phyloP scores from a whole-genome alignment of 345 rosid genomes.

The Ceriops tagal region DNA sequence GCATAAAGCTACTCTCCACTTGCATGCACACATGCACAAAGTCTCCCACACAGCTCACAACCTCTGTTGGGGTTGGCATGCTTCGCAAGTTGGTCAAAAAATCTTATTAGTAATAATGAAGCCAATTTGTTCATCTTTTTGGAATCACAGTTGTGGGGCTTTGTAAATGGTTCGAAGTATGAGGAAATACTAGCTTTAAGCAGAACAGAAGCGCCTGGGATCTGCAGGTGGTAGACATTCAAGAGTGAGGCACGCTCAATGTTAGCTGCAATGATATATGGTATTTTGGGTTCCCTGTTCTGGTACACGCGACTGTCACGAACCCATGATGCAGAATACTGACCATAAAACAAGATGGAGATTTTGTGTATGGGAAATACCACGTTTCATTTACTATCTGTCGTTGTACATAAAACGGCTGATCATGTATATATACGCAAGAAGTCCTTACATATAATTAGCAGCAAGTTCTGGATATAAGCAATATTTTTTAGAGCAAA shows the following conservation, averaged over 20 bases:
- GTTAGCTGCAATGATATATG: background rate
- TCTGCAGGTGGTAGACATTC: constrained; percentile 61
- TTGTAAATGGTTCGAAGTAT: constrained; percentile 72
- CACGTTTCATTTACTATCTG: background rate
- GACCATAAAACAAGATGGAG: too few species aligned
- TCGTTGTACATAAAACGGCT: constrained; percentile 15
- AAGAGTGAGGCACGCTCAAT: background rate
- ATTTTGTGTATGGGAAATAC: too few species aligned
- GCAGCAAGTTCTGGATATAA: constrained; percentile 3
- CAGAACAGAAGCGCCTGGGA: constrained; percentile 63
- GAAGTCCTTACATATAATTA: background rate
- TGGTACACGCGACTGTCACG: too few species aligned
- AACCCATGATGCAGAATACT: too few species aligned
- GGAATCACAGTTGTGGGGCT: constrained; percentile 79
- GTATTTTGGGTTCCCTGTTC: background rate
- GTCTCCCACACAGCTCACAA: background rate
- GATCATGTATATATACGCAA: constrained; percentile 13
- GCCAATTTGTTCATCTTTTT: background rate
- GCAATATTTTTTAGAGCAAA: background rate
- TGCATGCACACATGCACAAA: background rate
- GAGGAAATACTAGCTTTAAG: constrained; percentile 77
- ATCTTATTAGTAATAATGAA: background rate
- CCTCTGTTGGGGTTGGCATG: too few species aligned
- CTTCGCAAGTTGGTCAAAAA: background rate
- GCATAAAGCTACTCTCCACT: background rate